These are phyloP conservation scores for Chenopodium quinoa DNA, from an alignment of 148 eudicot genomes.

Conservation along the genomic window DNA sequence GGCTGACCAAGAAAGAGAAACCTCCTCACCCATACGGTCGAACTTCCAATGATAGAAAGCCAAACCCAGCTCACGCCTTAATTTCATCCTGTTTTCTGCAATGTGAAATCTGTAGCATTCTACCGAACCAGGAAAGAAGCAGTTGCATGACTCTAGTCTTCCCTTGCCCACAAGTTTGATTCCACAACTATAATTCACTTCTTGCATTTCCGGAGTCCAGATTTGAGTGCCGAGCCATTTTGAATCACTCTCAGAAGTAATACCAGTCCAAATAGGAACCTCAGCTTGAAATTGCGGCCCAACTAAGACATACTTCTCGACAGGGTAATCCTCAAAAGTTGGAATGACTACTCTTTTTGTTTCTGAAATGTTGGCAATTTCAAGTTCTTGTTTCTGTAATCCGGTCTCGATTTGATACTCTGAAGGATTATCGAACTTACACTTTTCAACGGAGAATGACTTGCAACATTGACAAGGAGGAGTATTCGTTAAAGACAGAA, in stretches of 20 bases:
- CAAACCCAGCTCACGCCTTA: conserved; percentile 59
- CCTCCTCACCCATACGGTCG: conserved; percentile 78
- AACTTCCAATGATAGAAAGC: conserved; percentile 66
- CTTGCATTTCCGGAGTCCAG: conserved; percentile 52
- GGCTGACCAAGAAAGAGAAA: conserved; percentile 75
- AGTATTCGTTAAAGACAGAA: conserved; percentile 38
- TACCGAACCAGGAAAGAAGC: conserved; percentile 50
- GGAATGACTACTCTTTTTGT: conserved; percentile 13
- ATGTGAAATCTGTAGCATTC: conserved; percentile 74
- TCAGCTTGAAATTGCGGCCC: conserved; percentile 69
- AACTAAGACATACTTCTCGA: conserved; percentile 41
- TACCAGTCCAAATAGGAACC: conserved; percentile 68
- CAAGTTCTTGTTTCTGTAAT: conserved; percentile 23
- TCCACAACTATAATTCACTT: conserved; percentile 3
- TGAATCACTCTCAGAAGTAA: conserved; percentile 48
- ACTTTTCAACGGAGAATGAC: conserved; percentile 28
- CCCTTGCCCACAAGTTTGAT: conserved; percentile 37
- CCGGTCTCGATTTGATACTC: conserved; percentile 18
- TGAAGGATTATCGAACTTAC: conserved; percentile 18
- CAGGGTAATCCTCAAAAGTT: conserved; percentile 24
- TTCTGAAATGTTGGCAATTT: conserved; percentile 20
- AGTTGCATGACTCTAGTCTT: conserved; percentile 45
- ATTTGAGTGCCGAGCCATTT: conserved; percentile 79
- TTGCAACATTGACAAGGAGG: conserved; percentile 49
- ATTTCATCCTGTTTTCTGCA: conserved; percentile 58